Evolutionary conservation across 2,329 filamentous ascomycete species (phyloP).

Genomic region (Trichoderma sp.): DNA sequence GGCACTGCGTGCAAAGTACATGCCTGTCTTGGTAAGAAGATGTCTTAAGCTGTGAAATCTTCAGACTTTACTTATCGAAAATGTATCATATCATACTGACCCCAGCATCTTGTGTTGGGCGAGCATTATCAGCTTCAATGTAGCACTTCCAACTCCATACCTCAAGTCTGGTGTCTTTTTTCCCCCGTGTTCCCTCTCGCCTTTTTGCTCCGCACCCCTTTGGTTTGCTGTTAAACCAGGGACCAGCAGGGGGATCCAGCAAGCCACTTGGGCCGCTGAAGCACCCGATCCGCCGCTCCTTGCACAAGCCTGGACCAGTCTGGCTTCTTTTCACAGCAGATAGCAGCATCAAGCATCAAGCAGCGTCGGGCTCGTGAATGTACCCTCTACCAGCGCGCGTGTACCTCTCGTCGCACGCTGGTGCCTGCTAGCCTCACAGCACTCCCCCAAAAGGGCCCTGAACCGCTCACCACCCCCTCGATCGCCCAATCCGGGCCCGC

Average conservation of each 20-base stretch:
- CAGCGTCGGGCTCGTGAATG: background rate
- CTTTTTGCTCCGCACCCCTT: background rate
- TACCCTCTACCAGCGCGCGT: background rate
- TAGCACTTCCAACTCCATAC: background rate
- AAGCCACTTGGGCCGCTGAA: constrained; percentile 8
- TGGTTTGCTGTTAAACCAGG: background rate
- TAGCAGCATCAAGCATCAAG: background rate
- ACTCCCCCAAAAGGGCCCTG: constrained; percentile 1
- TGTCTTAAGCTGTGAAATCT: background rate
- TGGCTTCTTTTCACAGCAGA: background rate
- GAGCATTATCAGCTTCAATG: background rate
- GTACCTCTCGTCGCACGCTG: background rate
- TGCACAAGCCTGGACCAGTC: background rate
- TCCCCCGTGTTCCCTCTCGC: background rate
- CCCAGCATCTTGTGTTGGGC: background rate
- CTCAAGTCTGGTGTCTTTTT: too few relatives aligned
- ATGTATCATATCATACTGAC: background rate
- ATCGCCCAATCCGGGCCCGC: constrained; percentile 21
- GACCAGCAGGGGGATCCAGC: constrained; percentile 8
- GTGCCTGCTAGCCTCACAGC: background rate
- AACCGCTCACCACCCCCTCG: constrained; percentile 11
- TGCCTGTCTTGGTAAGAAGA: background rate
- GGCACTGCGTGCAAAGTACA: background rate
- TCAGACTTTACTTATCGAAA: background rate
- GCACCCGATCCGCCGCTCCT: background rate